A percentile compares a stretch with the other conserved stretches of the same genome.
Conservation (phyloP, 73 alveolate genomes). For the Diophrys sp. region DNA sequence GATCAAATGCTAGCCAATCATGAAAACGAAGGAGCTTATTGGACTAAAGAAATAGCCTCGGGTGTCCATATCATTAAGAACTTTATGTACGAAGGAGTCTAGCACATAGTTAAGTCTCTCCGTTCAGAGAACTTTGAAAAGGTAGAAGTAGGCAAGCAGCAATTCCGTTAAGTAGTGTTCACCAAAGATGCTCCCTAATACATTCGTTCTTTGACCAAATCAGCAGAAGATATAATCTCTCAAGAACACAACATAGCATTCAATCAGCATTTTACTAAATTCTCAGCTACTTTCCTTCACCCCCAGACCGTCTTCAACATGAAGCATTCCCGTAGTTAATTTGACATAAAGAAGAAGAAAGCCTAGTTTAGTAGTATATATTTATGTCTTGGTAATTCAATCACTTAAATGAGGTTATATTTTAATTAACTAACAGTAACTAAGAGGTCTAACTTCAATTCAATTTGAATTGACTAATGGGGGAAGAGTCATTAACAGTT, state of each 20-base stretch:
- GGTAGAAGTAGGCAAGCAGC: background rate
- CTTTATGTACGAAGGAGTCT: background rate
- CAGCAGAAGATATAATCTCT: background rate
- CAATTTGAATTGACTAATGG: too few species aligned
- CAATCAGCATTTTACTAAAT: background rate
- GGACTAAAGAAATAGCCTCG: background rate
- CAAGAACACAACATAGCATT: background rate
- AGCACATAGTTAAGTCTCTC: too few species aligned
- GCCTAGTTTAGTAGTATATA: too few species aligned
- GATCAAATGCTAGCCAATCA: background rate
- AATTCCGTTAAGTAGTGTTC: background rate
- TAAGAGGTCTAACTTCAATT: too few species aligned
- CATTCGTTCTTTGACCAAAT: background rate
- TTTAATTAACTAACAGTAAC: background rate
- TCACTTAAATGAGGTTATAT: background rate
- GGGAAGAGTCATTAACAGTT: too few species aligned
- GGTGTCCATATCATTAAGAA: background rate
- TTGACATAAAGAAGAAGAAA: background rate
- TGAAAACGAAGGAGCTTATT: background rate
- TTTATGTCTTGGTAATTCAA: background rate
- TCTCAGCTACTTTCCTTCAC: background rate
- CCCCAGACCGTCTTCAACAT: background rate
- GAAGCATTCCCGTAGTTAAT: background rate
- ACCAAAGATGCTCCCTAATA: background rate
- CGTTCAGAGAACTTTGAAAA: background rate